phyloP scores from a whole-genome alignment of 2,329 filamentous ascomycete genomes.

The Stachybotrys elegans region DNA sequence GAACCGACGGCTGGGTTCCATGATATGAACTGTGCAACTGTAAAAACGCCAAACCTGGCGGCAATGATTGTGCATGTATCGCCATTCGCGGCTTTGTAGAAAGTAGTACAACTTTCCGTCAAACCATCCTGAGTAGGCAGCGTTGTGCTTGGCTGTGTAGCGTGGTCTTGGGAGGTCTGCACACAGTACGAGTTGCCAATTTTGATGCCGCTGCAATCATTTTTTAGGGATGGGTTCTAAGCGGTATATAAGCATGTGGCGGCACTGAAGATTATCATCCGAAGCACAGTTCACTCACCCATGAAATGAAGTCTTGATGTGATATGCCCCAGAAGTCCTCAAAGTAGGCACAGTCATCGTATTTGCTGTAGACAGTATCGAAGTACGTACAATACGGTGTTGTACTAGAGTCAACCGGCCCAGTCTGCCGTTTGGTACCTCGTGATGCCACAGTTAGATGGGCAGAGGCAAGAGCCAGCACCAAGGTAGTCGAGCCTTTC shows the following conservation, averaged over 20 bases:
- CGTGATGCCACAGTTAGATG: neutral
- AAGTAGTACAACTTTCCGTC: neutral
- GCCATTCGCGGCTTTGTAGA: slow-evolving; percentile 10
- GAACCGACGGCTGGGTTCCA: slow-evolving; percentile 6
- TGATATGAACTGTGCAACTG: slow-evolving; percentile 6
- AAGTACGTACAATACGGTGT: neutral
- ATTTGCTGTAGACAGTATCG: neutral
- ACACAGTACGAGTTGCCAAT: neutral
- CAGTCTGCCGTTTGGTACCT: neutral
- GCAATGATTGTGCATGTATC: slow-evolving; percentile 8
- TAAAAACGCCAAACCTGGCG: neutral
- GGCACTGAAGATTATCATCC: neutral
- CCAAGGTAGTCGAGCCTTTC: neutral
- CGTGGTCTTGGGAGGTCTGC: neutral
- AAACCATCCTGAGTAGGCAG: slow-evolving; percentile 5
- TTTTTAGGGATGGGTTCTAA: neutral
- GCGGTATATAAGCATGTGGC: neutral
- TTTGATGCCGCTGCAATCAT: neutral
- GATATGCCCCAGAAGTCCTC: neutral
- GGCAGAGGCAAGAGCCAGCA: neutral
- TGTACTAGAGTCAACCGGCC: neutral
- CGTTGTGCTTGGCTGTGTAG: neutral
- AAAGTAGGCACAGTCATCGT: neutral
- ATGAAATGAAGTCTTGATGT: neutral
- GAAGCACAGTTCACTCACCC: neutral